Conservation (phyloP, 148 eudicot species). For the Diospyros kaki region DNA sequence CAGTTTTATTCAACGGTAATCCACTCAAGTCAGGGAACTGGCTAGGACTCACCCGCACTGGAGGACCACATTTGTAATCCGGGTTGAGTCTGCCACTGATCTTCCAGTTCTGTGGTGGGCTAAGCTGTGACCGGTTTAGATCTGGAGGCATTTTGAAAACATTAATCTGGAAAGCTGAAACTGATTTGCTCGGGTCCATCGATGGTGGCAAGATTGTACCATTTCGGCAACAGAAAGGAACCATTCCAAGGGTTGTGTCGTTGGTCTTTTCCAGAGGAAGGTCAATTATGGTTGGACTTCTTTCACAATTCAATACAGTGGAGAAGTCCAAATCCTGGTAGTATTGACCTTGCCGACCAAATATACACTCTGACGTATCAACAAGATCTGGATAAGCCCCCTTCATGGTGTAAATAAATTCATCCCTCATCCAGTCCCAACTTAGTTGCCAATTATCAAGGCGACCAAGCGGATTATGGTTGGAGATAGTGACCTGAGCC, state of each 20-base stretch:
- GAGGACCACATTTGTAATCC: conserved; percentile 26
- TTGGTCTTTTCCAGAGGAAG: conserved; percentile 54
- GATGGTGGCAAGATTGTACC: conserved; percentile 64
- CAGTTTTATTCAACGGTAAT: conserved; percentile 27
- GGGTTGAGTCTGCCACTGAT: conserved; percentile 39
- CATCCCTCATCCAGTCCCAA: conserved; percentile 75
- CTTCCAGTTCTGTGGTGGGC: conserved; percentile 35
- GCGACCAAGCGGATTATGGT: conserved; percentile 63
- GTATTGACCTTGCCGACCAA: conserved; percentile 45
- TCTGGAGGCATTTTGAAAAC: conserved; percentile 32
- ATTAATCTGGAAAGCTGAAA: conserved; percentile 38
- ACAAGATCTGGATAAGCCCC: conserved; percentile 57
- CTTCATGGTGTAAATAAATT: conserved; percentile 50
- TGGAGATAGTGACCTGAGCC: conserved; percentile 68
- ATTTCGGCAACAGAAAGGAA: conserved; percentile 66
- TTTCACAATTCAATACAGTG: conserved; percentile 49
- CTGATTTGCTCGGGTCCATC: conserved; percentile 65
- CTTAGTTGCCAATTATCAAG: conserved; percentile 70
- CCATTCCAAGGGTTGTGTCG: conserved; percentile 41
- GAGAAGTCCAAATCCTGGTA: conserved; percentile 53
- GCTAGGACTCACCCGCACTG: conserved; percentile 27
- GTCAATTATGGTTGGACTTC: conserved; percentile 59
- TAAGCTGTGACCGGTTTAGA: conserved; percentile 29
- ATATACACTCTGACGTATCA: conserved; percentile 47
- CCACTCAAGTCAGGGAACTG: conserved; percentile 23